Conservation (phyloP, 306 rosid genomes). For the Arachis hypogaea region DNA sequence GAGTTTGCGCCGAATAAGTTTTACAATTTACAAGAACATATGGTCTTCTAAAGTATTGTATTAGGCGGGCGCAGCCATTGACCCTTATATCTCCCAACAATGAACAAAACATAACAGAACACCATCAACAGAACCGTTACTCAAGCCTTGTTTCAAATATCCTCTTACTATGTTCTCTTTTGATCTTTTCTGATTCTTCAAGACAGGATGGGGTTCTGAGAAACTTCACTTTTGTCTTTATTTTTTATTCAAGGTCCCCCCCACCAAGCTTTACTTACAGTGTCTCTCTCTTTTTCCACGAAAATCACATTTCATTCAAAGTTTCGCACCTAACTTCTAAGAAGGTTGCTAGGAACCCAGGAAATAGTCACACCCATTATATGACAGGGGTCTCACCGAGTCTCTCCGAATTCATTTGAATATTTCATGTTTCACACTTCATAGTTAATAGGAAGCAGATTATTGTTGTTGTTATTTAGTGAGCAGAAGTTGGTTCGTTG, state of each 20-base stretch:
- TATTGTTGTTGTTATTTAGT: no score
- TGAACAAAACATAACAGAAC: no score
- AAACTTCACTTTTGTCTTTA: neutral
- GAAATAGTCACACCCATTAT: neutral
- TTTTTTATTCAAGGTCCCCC: conserved; percentile 16
- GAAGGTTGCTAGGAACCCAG: neutral
- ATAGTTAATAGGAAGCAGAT: no score
- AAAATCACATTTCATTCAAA: neutral
- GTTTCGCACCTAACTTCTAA: neutral
- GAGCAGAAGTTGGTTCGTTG: no score
- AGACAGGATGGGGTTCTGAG: neutral
- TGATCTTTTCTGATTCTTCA: neutral
- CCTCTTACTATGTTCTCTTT: neutral
- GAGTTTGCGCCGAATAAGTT: no score
- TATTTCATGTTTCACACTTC: neutral
- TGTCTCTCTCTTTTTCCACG: conserved; percentile 31
- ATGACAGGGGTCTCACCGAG: neutral
- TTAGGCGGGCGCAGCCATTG: neutral
- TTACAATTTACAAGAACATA: neutral
- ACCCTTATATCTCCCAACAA: neutral
- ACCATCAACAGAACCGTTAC: no score
- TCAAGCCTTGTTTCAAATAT: no score
- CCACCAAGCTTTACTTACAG: neutral
- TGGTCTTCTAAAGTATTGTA: neutral
- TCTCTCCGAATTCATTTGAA: neutral